Base-by-base conservation (phyloP, 257 asterid genomes). In the Ligustrum vulgare region DNA sequence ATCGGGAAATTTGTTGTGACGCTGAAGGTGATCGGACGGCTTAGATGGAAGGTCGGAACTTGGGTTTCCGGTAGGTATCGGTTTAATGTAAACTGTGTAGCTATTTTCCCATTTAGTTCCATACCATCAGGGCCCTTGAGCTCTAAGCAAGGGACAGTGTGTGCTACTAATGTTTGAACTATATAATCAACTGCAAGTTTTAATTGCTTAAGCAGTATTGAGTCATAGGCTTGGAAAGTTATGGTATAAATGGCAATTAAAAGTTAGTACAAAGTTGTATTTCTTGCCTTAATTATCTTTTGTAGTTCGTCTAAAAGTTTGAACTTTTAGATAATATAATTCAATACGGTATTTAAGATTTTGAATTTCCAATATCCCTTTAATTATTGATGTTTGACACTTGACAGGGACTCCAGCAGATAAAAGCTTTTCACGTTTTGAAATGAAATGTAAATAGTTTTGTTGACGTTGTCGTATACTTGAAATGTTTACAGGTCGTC, bases 21-120 rank as follows among this genome's bases (percentile, higher is more conserved):
- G 37, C 74, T 91, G 34, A 93, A 93, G 77, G 96, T 70, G 0
- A 80, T 82, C 65, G 98, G 99, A 9, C 79, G 87, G 56, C 86
- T 95, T 0, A 82, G 98, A 62, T 93, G 98, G 99, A 95, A 88
- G 79, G 94, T 95, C 25, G 97, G 97, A 15, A 87, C 86, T 65
- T 95, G 96, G 96, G 96, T 91, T 75, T 93, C 99, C 0, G 98
- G 99, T 5, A 91, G 91, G 86, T 89, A 95, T 13, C 82, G 98
- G 79, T 93, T 93, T 58, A 74, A 79, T 22, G 91, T 91, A 0
- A 86, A 81, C 62, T 95, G 99, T 75, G 39, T 86, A 10, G 89
- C 94, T 4, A 20, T 89, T 54, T 80, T 95, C 92, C 96, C 96
- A 1, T 77, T 89, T 58, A 96, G 89, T 8, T 72, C 83, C 45